Percentiles rank a stretch among this genome's conserved stretches.
These are phyloP conservation scores for Ceratocystis lukuohia DNA, from an alignment of 2,329 filamentous ascomycete species.

Conservation along the genomic window DNA sequence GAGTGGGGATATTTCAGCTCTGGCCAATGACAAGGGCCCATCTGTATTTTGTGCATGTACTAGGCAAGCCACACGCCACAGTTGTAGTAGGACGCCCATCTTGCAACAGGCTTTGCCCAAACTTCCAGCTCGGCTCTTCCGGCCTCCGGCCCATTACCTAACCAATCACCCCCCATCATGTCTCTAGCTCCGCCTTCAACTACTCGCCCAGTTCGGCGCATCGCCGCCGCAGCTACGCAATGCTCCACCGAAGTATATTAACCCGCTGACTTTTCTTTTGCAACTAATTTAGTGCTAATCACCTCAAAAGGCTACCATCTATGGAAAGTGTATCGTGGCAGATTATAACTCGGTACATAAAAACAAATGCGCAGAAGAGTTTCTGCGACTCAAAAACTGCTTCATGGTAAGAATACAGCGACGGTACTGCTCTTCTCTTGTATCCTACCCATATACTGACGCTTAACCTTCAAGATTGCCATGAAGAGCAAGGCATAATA, in stretches of 20 bases:
- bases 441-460: background rate
- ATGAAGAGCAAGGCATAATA: constrained; percentile 9
- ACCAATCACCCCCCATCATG: background rate
- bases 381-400: constrained; percentile 74
- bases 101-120: no score
- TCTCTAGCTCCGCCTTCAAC: constrained; percentile 21
- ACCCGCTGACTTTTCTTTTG: background rate
- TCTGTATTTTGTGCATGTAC: no score
- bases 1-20: background rate
- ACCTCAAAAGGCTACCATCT: constrained; percentile 55
- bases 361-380: constrained; percentile 79
- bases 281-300: background rate
- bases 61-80: no score
- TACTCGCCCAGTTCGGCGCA: constrained; percentile 39
- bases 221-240: constrained; percentile 41
- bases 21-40: background rate
- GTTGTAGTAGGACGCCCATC: no score
- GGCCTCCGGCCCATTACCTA: background rate
- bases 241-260: constrained; percentile 40
- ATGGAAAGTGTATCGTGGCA: constrained; percentile 80
- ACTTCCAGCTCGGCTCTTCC: background rate
- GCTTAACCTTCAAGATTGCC: background rate
- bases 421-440: background rate
- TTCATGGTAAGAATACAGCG: constrained; percentile 47
- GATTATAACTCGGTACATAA: constrained; percentile 87